Conservation (phyloP, 2,329 filamentous ascomycete species). For the Arachnomyces sp. region DNA sequence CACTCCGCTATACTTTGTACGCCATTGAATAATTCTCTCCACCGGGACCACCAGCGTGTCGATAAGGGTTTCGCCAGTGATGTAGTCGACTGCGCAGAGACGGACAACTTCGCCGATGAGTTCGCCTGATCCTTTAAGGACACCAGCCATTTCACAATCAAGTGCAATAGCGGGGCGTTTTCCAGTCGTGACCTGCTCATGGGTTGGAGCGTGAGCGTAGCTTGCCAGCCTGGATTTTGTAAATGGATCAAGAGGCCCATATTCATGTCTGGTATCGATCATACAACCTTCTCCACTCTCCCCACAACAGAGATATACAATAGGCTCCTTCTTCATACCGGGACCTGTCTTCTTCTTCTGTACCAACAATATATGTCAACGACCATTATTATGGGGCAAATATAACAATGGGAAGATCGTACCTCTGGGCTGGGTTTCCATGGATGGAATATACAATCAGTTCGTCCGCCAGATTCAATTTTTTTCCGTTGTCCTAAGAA, state of each 20-base stretch:
- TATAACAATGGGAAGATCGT: background rate
- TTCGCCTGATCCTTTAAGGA: slow-evolving; percentile 9
- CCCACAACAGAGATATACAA: slow-evolving; percentile 7
- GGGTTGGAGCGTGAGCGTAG: background rate
- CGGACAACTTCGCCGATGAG: slow-evolving; percentile 28
- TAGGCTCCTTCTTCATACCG: background rate
- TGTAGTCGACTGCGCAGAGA: slow-evolving; percentile 37
- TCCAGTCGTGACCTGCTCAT: background rate
- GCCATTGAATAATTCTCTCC: slow-evolving; percentile 28
- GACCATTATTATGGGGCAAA: background rate
- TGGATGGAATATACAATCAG: slow-evolving; percentile 3
- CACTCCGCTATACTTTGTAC: slow-evolving; percentile 35
- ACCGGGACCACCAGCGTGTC: slow-evolving; percentile 36
- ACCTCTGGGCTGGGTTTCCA: background rate
- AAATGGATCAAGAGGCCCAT: background rate
- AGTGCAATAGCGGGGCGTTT: slow-evolving; percentile 30
- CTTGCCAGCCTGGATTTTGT: background rate
- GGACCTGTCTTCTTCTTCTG: background rate
- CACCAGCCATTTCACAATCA: slow-evolving; percentile 43
- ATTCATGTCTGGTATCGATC: slow-evolving; percentile 1
- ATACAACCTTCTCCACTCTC: slow-evolving; percentile 6
- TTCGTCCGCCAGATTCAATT: too few relatives aligned
- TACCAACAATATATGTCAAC: background rate
- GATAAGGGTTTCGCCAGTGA: slow-evolving; percentile 42
- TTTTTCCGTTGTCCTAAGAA: background rate